Conservation (phyloP, 257 asterid genomes). For the Voacanga thouarsii region DNA sequence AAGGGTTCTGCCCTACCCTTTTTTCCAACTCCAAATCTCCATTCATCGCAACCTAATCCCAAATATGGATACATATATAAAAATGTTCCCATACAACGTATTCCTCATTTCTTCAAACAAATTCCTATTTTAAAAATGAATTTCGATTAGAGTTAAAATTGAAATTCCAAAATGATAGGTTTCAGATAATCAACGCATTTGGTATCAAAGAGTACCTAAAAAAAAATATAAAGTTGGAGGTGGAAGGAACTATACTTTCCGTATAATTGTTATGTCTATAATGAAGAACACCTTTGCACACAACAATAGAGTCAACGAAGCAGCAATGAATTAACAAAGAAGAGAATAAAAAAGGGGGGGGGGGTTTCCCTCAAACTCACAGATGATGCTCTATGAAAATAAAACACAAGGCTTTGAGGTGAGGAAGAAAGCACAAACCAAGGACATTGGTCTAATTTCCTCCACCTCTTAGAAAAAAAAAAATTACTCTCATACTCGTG, state of each 20-base stretch:
- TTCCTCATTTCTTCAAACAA: not conserved
- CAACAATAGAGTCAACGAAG: too few relatives aligned
- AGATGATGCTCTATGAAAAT: too few relatives aligned
- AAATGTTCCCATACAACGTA: not conserved
- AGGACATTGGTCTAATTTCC: too few relatives aligned
- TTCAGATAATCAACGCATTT: not conserved
- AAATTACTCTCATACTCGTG: too few relatives aligned
- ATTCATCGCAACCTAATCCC: slow-evolving; percentile 19
- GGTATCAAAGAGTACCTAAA: not conserved
- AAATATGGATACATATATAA: not conserved
- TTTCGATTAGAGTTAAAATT: not conserved
- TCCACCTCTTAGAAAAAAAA: too few relatives aligned
- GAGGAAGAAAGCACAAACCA: too few relatives aligned
- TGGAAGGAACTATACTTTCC: not conserved
- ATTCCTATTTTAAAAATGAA: not conserved
- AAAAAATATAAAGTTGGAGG: not conserved
- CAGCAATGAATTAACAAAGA: too few relatives aligned
- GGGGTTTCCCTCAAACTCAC: too few relatives aligned
- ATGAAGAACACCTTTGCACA: too few relatives aligned
- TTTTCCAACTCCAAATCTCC: slow-evolving; percentile 42
- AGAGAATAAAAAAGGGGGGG: too few relatives aligned
- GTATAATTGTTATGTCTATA: too few relatives aligned
- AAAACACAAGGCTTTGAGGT: too few relatives aligned
- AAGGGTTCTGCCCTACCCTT: slow-evolving; percentile 18
- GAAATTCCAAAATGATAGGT: not conserved